Evolutionary conservation across 768 basidiomycete species (phyloP).

Genomic region (Mycena sanguinolenta): DNA sequence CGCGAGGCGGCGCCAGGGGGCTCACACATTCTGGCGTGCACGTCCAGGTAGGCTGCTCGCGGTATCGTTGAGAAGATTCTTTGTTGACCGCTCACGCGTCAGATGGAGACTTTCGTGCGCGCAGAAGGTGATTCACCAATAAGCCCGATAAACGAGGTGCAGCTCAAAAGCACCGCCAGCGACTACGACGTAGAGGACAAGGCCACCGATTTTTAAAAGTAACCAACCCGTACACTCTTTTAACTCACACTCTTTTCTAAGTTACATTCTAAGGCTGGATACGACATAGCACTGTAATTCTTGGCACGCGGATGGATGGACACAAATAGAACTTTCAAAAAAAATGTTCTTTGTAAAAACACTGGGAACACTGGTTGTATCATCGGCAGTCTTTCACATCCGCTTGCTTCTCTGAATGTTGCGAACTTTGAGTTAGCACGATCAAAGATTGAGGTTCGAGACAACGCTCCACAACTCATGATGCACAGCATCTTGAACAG

Average conservation of each 20-base stretch:
- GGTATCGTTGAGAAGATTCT: neutral
- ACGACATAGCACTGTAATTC: neutral
- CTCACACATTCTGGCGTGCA: slow-evolving; percentile 52
- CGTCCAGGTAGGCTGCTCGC: slow-evolving; percentile 54
- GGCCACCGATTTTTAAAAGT: slow-evolving; percentile 12
- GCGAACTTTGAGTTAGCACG: neutral
- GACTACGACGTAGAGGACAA: slow-evolving; percentile 51
- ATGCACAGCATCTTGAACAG: slow-evolving; percentile 14
- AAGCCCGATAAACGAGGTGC: slow-evolving; percentile 37
- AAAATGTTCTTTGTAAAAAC: slow-evolving; percentile 1
- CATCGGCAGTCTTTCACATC: neutral
- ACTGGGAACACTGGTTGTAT: neutral
- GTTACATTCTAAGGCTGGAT: slow-evolving; percentile 9
- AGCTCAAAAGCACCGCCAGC: slow-evolving; percentile 47
- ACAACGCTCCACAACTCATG: no score
- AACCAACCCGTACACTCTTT: neutral
- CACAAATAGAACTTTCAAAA: neutral
- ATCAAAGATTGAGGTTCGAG: no score
- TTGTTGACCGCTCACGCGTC: neutral
- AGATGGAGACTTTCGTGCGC: slow-evolving; percentile 66
- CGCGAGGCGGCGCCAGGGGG: slow-evolving; percentile 34
- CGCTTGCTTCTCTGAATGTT: slow-evolving; percentile 13
- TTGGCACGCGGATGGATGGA: neutral
- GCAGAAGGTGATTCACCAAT: slow-evolving; percentile 43
- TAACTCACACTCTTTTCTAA: neutral